These are phyloP conservation scores for Abrus precatorius DNA, from an alignment of 306 rosid genomes.

Conservation along the genomic window DNA sequence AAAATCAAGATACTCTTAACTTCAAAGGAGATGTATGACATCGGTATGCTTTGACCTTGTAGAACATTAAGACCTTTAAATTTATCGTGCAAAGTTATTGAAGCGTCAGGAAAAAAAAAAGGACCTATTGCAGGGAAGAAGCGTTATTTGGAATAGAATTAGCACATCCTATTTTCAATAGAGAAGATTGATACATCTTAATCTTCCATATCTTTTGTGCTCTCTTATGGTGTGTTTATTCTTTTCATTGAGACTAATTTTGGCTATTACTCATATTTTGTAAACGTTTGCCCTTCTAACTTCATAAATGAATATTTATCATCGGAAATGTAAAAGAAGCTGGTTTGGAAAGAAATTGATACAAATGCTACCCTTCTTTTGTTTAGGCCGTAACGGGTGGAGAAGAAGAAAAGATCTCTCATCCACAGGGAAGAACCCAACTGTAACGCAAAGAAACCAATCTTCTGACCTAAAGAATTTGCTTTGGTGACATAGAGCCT, in stretches of 20 bases:
- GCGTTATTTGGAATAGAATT: not conserved
- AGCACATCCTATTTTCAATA: not conserved
- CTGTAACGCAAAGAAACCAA: constrained; percentile 56
- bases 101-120: not conserved
- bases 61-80: not conserved
- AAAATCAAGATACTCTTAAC: not conserved
- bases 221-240: not conserved
- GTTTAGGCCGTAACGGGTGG: constrained; percentile 57
- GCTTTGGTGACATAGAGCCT: constrained; percentile 53
- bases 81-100: not conserved
- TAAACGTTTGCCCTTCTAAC: not conserved
- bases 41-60: not conserved
- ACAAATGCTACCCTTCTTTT: constrained; percentile 23
- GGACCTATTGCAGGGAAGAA: not conserved
- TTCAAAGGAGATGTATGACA: not conserved
- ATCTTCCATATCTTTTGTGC: not conserved
- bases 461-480: constrained; percentile 64
- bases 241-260: not conserved
- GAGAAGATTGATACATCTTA: not conserved
- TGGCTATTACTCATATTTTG: not conserved
- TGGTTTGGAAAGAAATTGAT: not conserved
- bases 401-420: not conserved
- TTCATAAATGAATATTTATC: too few relatives aligned
- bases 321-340: not conserved
- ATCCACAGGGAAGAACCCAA: constrained; percentile 67